Conservation (phyloP, 2,329 filamentous ascomycete genomes). For the Aspergillus sergii region DNA sequence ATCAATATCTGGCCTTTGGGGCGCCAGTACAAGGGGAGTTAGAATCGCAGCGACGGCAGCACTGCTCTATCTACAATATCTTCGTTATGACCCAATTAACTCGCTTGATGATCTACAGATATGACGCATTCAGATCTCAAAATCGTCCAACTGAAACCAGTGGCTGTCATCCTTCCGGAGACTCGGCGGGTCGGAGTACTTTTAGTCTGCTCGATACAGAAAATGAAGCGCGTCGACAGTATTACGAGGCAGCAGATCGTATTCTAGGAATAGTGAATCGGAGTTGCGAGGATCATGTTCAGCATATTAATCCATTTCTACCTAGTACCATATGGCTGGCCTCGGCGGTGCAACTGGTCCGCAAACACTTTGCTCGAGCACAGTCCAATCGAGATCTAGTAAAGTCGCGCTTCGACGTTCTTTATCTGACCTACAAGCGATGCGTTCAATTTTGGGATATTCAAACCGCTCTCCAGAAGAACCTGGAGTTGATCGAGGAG, state of each 20-base stretch:
- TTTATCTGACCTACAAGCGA: conserved; percentile 27
- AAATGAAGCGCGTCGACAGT: too few species aligned
- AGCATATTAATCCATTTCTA: too few species aligned
- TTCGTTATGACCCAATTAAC: conserved; percentile 39
- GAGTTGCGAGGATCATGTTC: too few species aligned
- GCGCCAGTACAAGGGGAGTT: conserved; percentile 8
- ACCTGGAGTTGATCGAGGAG: conserved; percentile 27
- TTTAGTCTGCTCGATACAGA: too few species aligned
- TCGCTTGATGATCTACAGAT: conserved; percentile 35
- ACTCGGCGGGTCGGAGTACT: background rate
- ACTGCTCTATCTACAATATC: conserved; percentile 36
- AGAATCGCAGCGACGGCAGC: conserved; percentile 24
- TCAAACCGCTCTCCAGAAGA: conserved; percentile 28
- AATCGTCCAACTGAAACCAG: background rate
- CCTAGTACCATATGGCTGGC: too few species aligned
- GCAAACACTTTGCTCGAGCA: too few species aligned
- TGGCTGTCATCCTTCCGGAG: background rate
- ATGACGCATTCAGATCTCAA: conserved; percentile 29
- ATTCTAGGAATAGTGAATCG: too few species aligned
- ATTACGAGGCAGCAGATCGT: too few species aligned
- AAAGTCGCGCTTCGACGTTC: conserved; percentile 24
- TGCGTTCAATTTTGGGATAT: conserved; percentile 32
- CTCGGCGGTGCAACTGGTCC: too few species aligned
- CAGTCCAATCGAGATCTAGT: conserved; percentile 7
- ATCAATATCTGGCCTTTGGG: conserved; percentile 35